Base-by-base conservation (phyloP, 31 red algal species). In the Endocladia muricata region DNA sequence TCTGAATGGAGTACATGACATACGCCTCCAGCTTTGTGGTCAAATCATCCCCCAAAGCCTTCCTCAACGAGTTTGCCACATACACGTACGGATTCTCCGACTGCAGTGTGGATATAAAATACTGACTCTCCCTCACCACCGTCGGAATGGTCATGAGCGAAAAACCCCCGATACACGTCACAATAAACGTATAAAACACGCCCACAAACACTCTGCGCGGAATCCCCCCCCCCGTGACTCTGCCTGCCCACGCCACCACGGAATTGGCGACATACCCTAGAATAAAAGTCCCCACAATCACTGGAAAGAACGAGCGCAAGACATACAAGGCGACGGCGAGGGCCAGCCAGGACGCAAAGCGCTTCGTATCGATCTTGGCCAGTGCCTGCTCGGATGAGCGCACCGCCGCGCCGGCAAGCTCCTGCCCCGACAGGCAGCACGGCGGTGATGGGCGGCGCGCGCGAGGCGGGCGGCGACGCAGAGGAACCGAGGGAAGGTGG, bases 51-150 rank as follows among this genome's bases (percentile, higher is more conserved):
- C 96, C 96, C 1, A 98, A 40, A 37, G 83, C 55, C 15, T 86
- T 85, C 15, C 96, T 86, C 63, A 98, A 84, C 19, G 55, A 81
- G 74, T 98, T 90, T 19, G 96, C 96, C 34, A 91, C 78, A 54
- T 91, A 92, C 5, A 98, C 96, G 77, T 98, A 98, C 28, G 96
- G 96, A 67, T 98, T 98, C 43, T 79, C 82, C 30, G 82, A 88
- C 61, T 94, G 91, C n/a, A 98, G 69, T 1, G 86, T 92, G 40
- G 83, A 70, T 30, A 98, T 88, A 65, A 98, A 94, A 64, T 98
- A 94, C 58, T 94, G 91, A 23, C 88, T 77, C 67, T 98, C 96
- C 40, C 89, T 68, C 17, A 98, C 78, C 34, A 94, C 88, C n/a
- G 85, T 87, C 51, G 96, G 96, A 26, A 98, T 83, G 30, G 96